Percentiles rank a stretch among this genome's conserved stretches.
phyloP scores from a whole-genome alignment of 352 stramenopile species.

The Achlya hypogyna region DNA sequence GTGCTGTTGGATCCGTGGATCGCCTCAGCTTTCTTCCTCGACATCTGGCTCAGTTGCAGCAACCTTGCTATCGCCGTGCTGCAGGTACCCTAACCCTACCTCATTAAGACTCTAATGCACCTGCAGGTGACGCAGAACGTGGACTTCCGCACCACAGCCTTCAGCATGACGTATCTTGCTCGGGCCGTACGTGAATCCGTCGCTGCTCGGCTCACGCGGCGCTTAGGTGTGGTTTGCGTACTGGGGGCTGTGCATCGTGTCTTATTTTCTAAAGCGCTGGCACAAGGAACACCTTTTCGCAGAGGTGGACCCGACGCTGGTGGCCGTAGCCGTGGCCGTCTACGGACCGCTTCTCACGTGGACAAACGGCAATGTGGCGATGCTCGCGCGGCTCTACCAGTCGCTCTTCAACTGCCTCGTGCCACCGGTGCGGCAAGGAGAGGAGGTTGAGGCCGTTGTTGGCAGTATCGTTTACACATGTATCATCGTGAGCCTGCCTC shows the following conservation, averaged over 20 bases:
- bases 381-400: neutral
- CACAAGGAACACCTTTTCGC: conserved; percentile 5
- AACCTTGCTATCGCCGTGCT: neutral
- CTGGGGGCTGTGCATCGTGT: neutral
- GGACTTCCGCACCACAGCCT: neutral
- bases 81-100: too few relatives aligned
- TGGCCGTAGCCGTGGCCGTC: neutral
- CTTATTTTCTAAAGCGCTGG: neutral
- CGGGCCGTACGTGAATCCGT: too few relatives aligned
- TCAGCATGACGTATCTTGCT: neutral
- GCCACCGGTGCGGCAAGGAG: neutral
- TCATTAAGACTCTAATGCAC: too few relatives aligned
- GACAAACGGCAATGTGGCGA: neutral
- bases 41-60: neutral
- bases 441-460: neutral
- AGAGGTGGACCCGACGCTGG: neutral
- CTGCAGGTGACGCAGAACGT: neutral
- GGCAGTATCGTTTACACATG: neutral
- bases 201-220: too few relatives aligned
- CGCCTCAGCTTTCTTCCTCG: neutral
- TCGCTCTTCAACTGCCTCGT: neutral
- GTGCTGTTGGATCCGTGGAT: neutral
- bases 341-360: neutral
- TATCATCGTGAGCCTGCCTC: neutral
- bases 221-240: conserved; percentile 19